These are phyloP conservation scores for Ganoderma meredithae DNA, from an alignment of 1,284 basidiomycete genomes.

Conservation along the genomic window DNA sequence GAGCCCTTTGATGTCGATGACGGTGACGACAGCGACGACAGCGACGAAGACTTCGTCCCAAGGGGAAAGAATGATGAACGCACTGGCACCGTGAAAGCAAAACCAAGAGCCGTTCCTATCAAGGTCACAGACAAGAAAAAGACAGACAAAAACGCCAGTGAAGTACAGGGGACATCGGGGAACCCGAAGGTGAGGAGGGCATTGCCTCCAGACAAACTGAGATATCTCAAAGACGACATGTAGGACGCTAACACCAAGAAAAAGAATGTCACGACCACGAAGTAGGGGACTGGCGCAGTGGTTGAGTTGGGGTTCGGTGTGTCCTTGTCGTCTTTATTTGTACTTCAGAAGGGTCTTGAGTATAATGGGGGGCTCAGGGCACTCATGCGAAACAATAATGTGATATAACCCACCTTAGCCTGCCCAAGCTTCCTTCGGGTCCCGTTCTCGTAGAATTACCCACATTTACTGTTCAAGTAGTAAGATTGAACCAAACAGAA, in stretches of 20 bases:
- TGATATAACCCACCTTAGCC: neutral
- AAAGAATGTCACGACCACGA: neutral
- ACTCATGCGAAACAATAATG: no score
- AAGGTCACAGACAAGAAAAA: no score
- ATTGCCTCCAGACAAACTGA: neutral
- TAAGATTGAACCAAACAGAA: no score
- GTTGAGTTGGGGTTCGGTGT: neutral
- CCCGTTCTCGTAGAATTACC: neutral
- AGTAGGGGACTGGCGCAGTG: neutral
- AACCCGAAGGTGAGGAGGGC: neutral
- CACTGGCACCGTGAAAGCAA: neutral
- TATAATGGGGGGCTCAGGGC: no score
- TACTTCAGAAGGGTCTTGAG: no score
- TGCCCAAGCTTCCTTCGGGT: no score
- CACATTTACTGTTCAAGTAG: neutral
- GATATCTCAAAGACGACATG: neutral
- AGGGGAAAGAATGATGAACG: neutral
- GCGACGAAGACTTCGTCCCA: constrained; percentile 7
- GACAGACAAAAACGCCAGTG: no score
- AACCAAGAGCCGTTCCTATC: neutral
- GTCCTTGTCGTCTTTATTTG: neutral
- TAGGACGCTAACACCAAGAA: neutral
- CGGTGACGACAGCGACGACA: neutral
- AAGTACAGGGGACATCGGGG: neutral
- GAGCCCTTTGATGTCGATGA: neutral